Evolutionary conservation across 140 eudicot species (phyloP), one percentile per base, ranked within the genome.

Genomic region (Erigeron philadelphicus): DNA sequence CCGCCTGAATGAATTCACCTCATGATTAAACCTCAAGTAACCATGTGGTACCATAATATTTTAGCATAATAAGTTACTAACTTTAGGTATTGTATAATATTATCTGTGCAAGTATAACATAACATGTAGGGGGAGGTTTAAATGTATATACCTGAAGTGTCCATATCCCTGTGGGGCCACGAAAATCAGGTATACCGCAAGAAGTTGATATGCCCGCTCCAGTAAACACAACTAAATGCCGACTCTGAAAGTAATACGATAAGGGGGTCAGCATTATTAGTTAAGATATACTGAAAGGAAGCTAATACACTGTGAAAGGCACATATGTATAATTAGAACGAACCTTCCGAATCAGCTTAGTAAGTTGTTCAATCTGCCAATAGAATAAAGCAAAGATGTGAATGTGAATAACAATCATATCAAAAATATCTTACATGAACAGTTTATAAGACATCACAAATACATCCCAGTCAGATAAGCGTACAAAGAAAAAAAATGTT

Each of bases 121-220:
- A 52, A 42, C 61, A 54, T 58, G 48, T 21, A 67, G 40, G 23
- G 16, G 6, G 54, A 69, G 19, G 17, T 48, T 38, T 61, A 17
- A 55, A 13, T 21, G 52, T n/a, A 58, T 5, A 63, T 75, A 90
- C 97, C 88, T 90, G 96, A 78, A 90, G 96, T 16, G 97, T 90
- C 97, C 97, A 90, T 43, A 90, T 90, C 62, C 97, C 97, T 71
- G 83, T 83, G 68, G 97, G 97, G 31, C 97, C 97, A 50, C 97
- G 94, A 74, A 90, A 90, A 69, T 90, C 97, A 61, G 97, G 97
- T 66, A 90, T 90, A 67, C 97, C 97, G 82, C 96, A 90, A 72
- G 97, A 87, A 73, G 97, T 90, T 68, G 97, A 90, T 78, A 90
- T 90, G 67, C 97, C 97, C 52, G 97, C 97, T 78, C 97, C 97